phyloP scores from a whole-genome alignment of 108 stramenopile genomes.

The Skeletonema potamos region DNA sequence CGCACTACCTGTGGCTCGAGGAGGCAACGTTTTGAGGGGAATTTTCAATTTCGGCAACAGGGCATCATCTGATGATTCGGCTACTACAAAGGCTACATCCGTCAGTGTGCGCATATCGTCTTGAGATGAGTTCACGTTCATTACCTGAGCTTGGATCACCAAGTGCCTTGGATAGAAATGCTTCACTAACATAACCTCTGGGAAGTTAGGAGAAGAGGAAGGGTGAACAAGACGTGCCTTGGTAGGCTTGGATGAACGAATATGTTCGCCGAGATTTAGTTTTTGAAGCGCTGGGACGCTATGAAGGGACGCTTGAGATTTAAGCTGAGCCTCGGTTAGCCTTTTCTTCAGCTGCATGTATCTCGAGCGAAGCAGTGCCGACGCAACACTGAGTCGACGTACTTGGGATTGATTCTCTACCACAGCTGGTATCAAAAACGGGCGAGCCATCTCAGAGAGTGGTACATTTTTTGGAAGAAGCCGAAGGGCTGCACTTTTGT shows the following conservation, averaged over 20 bases:
- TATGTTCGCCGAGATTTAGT: slow-evolving; percentile 74
- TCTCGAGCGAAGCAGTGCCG: slow-evolving; percentile 71
- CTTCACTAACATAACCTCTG: slow-evolving; percentile 81
- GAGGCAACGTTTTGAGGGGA: slow-evolving; percentile 73
- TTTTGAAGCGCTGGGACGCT: slow-evolving; percentile 65
- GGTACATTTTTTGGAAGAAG: slow-evolving; percentile 82
- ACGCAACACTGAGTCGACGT: slow-evolving; percentile 76
- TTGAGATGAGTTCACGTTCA: slow-evolving; percentile 46
- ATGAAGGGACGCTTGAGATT: slow-evolving; percentile 74
- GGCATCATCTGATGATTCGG: slow-evolving; percentile 91
- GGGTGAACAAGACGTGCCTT: slow-evolving; percentile 67
- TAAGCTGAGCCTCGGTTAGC: slow-evolving; percentile 79
- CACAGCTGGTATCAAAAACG: slow-evolving; percentile 85
- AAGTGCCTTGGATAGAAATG: slow-evolving; percentile 84
- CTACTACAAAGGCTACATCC: slow-evolving; percentile 84
- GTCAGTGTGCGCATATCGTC: slow-evolving; percentile 56
- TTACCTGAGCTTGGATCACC: slow-evolving; percentile 83
- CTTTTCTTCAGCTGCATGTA: slow-evolving; percentile 72
- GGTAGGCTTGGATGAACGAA: slow-evolving; percentile 75
- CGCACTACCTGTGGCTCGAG: slow-evolving; percentile 60
- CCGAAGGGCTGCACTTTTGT: slow-evolving; percentile 76
- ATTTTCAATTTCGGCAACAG: slow-evolving; percentile 67
- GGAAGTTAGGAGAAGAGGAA: slow-evolving; percentile 68
- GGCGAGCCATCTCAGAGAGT: slow-evolving; percentile 70
- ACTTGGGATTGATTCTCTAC: slow-evolving; percentile 83